Evolutionary conservation across 768 basidiomycete species (phyloP).

Genomic region (Tylopilus intermedius): DNA sequence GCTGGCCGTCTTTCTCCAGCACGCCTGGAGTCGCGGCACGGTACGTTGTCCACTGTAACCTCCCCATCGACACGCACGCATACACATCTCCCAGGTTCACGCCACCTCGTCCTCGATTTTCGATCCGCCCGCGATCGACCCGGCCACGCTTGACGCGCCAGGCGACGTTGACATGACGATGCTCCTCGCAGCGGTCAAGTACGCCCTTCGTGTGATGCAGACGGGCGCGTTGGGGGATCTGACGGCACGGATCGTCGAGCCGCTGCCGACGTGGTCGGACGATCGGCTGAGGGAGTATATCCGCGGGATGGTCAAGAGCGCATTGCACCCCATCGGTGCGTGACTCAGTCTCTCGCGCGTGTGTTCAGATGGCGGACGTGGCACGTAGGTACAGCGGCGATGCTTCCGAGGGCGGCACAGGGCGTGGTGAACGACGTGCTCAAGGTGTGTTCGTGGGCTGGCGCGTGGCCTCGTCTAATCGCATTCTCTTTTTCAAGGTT

Average conservation of each 20-base stretch:
- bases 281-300: conserved; percentile 13
- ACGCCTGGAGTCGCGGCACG: conserved; percentile 17
- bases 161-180: conserved; percentile 13
- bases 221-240: conserved; percentile 10
- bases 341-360: no score
- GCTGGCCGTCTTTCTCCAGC: conserved; percentile 1
- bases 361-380: no score
- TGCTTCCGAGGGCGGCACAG: no score
- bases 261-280: conserved; percentile 13
- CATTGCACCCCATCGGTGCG: conserved; percentile 5
- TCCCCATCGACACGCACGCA: no score
- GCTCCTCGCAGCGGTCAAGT: conserved; percentile 14
- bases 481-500: not conserved
- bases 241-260: conserved; percentile 11
- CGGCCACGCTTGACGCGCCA: conserved; percentile 8
- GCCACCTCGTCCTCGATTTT: conserved; percentile 11
- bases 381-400: no score
- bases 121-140: conserved; percentile 17
- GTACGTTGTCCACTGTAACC: not conserved
- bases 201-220: conserved; percentile 11
- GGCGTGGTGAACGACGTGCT: no score
- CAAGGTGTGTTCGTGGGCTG: no score
- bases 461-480: not conserved
- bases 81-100: conserved; percentile 4
- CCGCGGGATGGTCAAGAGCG: conserved; percentile 4